A percentile compares a stretch with the other conserved stretches of the same genome.
These are phyloP conservation scores for Populus nigra DNA, from an alignment of 345 rosid genomes.

Conservation along the genomic window DNA sequence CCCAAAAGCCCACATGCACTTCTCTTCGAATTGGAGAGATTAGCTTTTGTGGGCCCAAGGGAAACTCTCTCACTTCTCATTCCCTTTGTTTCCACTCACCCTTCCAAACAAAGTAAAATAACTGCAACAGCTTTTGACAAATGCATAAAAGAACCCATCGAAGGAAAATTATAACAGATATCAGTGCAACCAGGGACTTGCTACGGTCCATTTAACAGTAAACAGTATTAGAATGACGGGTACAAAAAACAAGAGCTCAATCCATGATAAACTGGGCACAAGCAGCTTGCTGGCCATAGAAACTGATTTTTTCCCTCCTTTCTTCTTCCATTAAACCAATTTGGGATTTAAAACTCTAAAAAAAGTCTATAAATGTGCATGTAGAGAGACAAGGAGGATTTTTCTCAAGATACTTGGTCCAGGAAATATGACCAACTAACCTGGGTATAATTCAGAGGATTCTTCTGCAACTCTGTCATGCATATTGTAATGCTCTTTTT, in stretches of 20 bases:
- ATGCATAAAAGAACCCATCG: neutral
- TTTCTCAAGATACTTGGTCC: neutral
- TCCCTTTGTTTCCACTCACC: too few species aligned
- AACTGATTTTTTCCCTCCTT: neutral
- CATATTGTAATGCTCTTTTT: slow-evolving; percentile 58
- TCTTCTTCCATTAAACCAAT: neutral
- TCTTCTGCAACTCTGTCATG: slow-evolving; percentile 78
- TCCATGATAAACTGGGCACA: neutral
- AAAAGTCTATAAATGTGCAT: neutral
- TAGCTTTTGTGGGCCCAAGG: too few species aligned
- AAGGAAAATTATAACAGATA: neutral
- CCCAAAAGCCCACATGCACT: too few species aligned
- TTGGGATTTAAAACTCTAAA: neutral
- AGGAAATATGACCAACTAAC: slow-evolving; percentile 31
- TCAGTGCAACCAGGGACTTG: neutral
- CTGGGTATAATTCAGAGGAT: slow-evolving; percentile 93
- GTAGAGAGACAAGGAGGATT: neutral
- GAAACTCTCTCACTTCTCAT: too few species aligned
- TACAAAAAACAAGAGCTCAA: neutral
- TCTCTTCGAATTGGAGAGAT: too few species aligned
- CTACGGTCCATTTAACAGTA: neutral
- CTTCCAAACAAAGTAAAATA: neutral
- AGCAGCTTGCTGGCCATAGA: neutral
- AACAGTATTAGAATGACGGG: neutral
- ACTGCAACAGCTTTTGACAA: neutral